A percentile compares a stretch with the other conserved stretches of the same genome.
These are phyloP conservation scores for Capsicum pubescens DNA, from an alignment of 257 asterid species.

Conservation along the genomic window DNA sequence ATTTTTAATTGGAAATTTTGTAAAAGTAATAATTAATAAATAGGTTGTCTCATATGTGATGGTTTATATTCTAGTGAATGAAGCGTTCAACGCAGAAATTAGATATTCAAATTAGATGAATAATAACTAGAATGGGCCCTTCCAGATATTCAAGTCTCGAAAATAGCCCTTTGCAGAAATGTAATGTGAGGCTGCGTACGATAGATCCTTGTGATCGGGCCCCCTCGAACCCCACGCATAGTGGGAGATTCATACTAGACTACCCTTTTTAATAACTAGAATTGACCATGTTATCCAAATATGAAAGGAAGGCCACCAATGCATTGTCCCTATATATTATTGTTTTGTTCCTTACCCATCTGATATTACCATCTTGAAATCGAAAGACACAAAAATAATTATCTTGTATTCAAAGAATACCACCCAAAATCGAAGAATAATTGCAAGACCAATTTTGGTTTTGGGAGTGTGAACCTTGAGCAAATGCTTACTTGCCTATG, in stretches of 20 bases:
- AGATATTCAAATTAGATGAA: not conserved
- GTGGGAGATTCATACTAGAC: too few species aligned
- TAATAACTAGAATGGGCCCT: not conserved
- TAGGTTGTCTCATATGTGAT: not conserved
- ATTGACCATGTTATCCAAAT: not conserved
- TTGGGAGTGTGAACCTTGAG: slow-evolving; percentile 16
- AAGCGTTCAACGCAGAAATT: not conserved
- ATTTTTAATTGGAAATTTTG: not conserved
- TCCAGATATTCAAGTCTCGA: not conserved
- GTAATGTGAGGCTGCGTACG: too few species aligned
- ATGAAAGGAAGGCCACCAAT: not conserved
- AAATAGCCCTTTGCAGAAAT: too few species aligned
- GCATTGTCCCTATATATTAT: not conserved
- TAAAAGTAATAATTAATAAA: not conserved
- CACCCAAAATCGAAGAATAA: not conserved
- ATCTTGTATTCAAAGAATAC: not conserved
- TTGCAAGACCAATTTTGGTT: not conserved
- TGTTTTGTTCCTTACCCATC: not conserved
- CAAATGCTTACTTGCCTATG: slow-evolving; percentile 22
- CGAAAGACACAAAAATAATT: not conserved
- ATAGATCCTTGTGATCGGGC: too few species aligned
- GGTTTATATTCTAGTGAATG: not conserved
- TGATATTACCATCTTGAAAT: not conserved
- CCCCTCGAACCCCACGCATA: too few species aligned
- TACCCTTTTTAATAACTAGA: too few species aligned